These are phyloP conservation scores for Teratosphaeria zuluensis DNA, from an alignment of 2,329 filamentous ascomycete species.

Conservation along the genomic window DNA sequence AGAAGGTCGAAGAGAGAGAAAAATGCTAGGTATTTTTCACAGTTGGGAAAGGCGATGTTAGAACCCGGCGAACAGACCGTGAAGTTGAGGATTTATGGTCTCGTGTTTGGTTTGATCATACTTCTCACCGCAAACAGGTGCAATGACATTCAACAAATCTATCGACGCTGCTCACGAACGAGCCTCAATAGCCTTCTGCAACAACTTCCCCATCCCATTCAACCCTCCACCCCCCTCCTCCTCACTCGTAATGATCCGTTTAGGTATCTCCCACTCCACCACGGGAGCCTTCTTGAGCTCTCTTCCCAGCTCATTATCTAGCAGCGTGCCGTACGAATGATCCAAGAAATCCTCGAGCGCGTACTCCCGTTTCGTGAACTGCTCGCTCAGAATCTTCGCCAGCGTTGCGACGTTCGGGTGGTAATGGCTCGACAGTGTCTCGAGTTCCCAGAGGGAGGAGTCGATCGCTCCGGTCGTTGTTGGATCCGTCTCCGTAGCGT, in stretches of 20 bases:
- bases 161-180: background rate
- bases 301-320: slow-evolving; percentile 71
- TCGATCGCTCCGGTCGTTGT: slow-evolving; percentile 81
- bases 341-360: slow-evolving; percentile 96
- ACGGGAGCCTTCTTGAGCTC: slow-evolving; percentile 80
- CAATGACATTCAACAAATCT: no score
- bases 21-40: no score
- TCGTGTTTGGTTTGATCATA: no score
- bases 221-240: slow-evolving; percentile 7
- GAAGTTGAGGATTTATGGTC: no score
- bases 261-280: slow-evolving; percentile 93
- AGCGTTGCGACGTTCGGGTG: slow-evolving; percentile 95
- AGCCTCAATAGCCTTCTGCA: slow-evolving; percentile 1
- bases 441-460: slow-evolving; percentile 89
- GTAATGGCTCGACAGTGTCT: slow-evolving; percentile 84
- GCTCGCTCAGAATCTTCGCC: slow-evolving; percentile 85
- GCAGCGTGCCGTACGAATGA: slow-evolving; percentile 79
- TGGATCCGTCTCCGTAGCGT: slow-evolving; percentile 66
- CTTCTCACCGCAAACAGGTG: no score
- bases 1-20: no score
- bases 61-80: no score
- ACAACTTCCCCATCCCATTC: slow-evolving; percentile 4
- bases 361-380: slow-evolving; percentile 93
- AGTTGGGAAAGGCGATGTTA: no score
- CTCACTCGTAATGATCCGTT: slow-evolving; percentile 56